Evolutionary conservation across 192 early-diverging fungal genomes (phyloP).

Genomic region (Neocallimastix lanati): DNA sequence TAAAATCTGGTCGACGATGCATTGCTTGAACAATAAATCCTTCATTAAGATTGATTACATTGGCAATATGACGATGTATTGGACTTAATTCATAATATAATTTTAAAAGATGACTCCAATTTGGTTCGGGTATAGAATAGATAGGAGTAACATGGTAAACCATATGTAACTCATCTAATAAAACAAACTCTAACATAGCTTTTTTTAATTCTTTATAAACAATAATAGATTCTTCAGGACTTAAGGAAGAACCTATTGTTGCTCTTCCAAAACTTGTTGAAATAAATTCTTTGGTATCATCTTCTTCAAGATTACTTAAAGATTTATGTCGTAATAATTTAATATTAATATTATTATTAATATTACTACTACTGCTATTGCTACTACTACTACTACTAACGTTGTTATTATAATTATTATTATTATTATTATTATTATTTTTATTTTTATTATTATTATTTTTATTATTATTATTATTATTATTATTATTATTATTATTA

Average conservation of each 20-base stretch:
- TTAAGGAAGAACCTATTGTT: conserved; percentile 10
- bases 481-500: too few relatives aligned
- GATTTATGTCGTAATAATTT: not conserved
- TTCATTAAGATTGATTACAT: conserved; percentile 2
- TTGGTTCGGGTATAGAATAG: conserved; percentile 4
- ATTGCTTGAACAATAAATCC: conserved; percentile 3
- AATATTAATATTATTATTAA: too few relatives aligned
- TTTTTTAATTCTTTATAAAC: conserved; percentile 12
- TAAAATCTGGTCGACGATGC: not conserved
- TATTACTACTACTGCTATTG: too few relatives aligned
- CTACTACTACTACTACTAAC: too few relatives aligned
- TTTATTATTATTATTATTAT: too few relatives aligned
- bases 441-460: too few relatives aligned
- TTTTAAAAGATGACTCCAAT: conserved; percentile 8
- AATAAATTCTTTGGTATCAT: conserved; percentile 1
- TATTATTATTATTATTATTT: too few relatives aligned
- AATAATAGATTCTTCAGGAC: conserved; percentile 12
- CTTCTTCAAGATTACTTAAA: not conserved
- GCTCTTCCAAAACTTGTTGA: conserved; percentile 12
- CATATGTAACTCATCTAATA: conserved; percentile 17
- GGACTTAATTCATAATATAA: not conserved
- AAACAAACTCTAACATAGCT: conserved; percentile 9
- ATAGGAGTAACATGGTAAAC: conserved; percentile 13
- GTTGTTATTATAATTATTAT: too few relatives aligned
- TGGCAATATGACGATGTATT: conserved; percentile 6